Conservation (phyloP, 83 land plant species). For the Picea engelmannii region DNA sequence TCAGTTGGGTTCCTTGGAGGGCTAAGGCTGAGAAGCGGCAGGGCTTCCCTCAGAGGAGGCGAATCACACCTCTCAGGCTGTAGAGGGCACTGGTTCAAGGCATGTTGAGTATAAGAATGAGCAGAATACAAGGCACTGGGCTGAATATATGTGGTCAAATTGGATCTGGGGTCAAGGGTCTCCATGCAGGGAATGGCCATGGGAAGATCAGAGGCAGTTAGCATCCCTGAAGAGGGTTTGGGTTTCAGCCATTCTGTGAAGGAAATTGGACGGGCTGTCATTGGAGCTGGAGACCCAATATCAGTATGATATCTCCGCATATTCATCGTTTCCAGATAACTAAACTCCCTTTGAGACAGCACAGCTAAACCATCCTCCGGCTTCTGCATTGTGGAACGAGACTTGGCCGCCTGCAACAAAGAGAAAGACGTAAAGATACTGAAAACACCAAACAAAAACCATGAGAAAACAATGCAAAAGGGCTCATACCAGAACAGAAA, state of each 20-base stretch:
- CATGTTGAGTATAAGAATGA: background rate
- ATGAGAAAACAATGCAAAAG: no score
- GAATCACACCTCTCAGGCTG: constrained; percentile 25
- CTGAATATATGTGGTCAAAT: background rate
- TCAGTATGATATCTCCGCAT: no score
- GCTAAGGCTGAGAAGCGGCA: constrained; percentile 57
- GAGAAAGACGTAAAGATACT: no score
- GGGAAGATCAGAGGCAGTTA: constrained; percentile 20
- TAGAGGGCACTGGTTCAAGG: constrained; percentile 18
- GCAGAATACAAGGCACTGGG: background rate
- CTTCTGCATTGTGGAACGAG: no score
- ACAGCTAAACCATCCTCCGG: no score
- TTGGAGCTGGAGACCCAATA: no score
- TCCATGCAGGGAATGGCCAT: constrained; percentile 14
- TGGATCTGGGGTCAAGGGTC: constrained; percentile 6
- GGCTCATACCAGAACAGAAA: no score
- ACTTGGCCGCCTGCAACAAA: no score
- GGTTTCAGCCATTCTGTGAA: constrained; percentile 42
- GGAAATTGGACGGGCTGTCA: constrained; percentile 22
- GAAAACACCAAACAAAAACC: no score
- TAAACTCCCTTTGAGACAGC: no score
- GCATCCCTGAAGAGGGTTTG: constrained; percentile 25
- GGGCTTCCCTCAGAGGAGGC: constrained; percentile 67
- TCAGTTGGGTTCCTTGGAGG: constrained; percentile 28
- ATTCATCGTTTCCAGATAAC: no score